Percentiles rank a stretch among this genome's conserved stretches.
Conservation (phyloP, 2,329 filamentous ascomycete species). For the Domatiomyces catenatus region DNA sequence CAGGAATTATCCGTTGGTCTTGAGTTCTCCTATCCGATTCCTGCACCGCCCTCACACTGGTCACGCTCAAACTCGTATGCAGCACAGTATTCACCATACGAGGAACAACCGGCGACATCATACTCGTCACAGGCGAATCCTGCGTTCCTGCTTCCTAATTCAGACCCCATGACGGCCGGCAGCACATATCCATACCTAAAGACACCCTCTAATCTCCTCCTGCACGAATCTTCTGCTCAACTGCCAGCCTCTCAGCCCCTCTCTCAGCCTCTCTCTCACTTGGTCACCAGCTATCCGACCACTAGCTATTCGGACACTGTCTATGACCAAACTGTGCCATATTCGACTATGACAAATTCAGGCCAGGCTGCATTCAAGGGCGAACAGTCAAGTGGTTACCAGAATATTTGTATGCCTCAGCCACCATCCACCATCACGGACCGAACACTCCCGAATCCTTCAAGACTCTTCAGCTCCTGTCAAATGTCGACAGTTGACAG, state of each 20-base stretch:
- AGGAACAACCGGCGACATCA: slow-evolving; percentile 21
- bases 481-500: not conserved
- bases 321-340: slow-evolving; percentile 9
- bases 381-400: slow-evolving; percentile 16
- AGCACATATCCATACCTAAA: not conserved
- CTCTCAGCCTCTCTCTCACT: slow-evolving; percentile 19
- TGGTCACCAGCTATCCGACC: too few species aligned
- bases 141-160: slow-evolving; percentile 23
- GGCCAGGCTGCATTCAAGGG: slow-evolving; percentile 17
- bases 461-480: slow-evolving; percentile 3
- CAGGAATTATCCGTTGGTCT: too few species aligned
- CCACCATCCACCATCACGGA: slow-evolving; percentile 19
- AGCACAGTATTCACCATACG: slow-evolving; percentile 19
- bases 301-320: not conserved
- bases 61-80: slow-evolving; percentile 6
- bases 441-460: slow-evolving; percentile 24
- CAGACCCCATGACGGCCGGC: slow-evolving; percentile 17
- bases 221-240: slow-evolving; percentile 19
- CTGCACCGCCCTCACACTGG: too few species aligned
- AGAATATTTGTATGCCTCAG: slow-evolving; percentile 19
- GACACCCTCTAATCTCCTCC: slow-evolving; percentile 1
- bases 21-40: too few species aligned
- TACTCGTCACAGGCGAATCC: slow-evolving; percentile 22
- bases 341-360: slow-evolving; percentile 20
- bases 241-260: slow-evolving; percentile 21